These are phyloP conservation scores for Cladosporium halotolerans DNA, from an alignment of 2,329 filamentous ascomycete genomes.

Conservation along the genomic window DNA sequence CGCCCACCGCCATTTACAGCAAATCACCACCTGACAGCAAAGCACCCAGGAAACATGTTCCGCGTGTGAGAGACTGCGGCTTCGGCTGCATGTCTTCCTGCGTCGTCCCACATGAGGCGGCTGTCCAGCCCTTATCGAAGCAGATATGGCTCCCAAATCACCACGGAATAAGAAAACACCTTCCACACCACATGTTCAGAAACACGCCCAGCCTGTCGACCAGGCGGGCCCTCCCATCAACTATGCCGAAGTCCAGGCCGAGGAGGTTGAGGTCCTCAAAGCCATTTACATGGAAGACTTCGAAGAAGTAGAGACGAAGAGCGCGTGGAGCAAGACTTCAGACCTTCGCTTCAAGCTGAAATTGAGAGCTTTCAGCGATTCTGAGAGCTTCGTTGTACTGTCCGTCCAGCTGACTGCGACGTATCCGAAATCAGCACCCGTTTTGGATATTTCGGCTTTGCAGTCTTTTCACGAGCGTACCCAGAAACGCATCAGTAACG, in stretches of 20 bases:
- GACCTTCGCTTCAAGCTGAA: conserved; percentile 75
- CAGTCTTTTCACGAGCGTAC: conserved; percentile 63
- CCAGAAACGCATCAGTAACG: conserved; percentile 61
- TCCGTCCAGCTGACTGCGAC: conserved; percentile 78
- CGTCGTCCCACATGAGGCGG: conserved; percentile 14
- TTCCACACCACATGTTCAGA: conserved; percentile 13
- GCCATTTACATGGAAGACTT: conserved; percentile 91
- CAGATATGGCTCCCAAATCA: conserved; percentile 43
- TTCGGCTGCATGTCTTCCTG: conserved; percentile 39
- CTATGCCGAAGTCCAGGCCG: conserved; percentile 78
- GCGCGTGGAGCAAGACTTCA: conserved; percentile 82
- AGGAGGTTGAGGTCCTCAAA: conserved; percentile 78
- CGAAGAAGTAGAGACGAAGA: conserved; percentile 61
- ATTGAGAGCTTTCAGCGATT: conserved; percentile 66
- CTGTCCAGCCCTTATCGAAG: conserved; percentile 8
- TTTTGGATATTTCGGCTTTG: conserved; percentile 62
- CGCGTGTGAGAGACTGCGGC: conserved; percentile 38
- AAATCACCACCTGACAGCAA: conserved; percentile 16
- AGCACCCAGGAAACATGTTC: conserved; percentile 17
- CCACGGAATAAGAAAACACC: conserved; percentile 29
- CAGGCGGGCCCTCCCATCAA: conserved; percentile 43
- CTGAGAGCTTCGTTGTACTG: conserved; percentile 65
- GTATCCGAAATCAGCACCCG: conserved; percentile 77
- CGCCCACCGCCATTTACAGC: conserved; percentile 13
- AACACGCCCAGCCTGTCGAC: conserved; percentile 9